Evolutionary conservation across 805 yeast species (phyloP), one percentile per base, ranked within the genome.

Genomic region (Cyberlindnera suaveolens): DNA sequence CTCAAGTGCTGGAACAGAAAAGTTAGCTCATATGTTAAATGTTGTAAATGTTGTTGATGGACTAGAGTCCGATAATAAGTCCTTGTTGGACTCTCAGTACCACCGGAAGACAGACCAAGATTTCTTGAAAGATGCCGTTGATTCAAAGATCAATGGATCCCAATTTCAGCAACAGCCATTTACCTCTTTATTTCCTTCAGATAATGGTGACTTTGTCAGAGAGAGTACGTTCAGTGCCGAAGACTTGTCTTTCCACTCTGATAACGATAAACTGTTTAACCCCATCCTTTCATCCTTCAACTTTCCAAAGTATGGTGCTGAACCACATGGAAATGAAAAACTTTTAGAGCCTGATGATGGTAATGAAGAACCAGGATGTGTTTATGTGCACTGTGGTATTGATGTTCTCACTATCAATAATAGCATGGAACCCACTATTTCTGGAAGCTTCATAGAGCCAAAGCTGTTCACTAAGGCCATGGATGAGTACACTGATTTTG

Each of bases 371-470:
- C 2, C 10, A 23, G 30, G 20, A 39, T 27, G 9, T 23, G 17
- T 1, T 32, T 26, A 34, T 38, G 7, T 5, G 35, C 23, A 2
- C 13, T 15, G 19, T 16, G 31, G 20, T 20, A 6, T 20, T 6
- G 41, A 35, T 19, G 16, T 30, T 14, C 20, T 33, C 9, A 40
- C 45, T 15, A 23, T 40, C 15, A 17, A 33, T n/a, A 40, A 34
- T 16, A 44, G 50, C 1, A 34, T 51, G 15, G 43, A 42, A 20
- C 48, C 47, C 31, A 34, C 49, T 9, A 51, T 53, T n/a, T 40
- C 51, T 6, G 53, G 52, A 14, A 50, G 53, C 18, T 44, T 55
- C 3, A 23, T 43, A 32, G 49, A 38, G 17, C 33, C 19, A 14
- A 29, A 14, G 29, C 6, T 38, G 17, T 11, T 17, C 13, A 32